These are phyloP conservation scores for Tetradesmus obliquus DNA, from an alignment of 139 green algal species.

Conservation along the genomic window DNA sequence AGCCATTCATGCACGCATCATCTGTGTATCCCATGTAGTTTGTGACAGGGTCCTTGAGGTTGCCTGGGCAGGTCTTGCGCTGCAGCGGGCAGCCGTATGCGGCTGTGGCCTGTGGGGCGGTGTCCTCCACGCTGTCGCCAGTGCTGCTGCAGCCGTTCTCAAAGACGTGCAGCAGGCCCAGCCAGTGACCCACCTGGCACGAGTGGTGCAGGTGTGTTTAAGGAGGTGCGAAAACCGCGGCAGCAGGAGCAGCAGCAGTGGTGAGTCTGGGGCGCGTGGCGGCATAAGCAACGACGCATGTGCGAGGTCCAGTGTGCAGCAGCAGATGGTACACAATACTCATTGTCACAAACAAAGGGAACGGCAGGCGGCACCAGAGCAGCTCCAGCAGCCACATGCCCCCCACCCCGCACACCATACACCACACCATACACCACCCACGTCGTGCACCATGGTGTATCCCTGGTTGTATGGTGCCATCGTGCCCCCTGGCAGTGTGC, in stretches of 20 bases:
- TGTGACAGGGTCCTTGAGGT: conserved; percentile 1
- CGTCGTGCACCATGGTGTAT: neutral
- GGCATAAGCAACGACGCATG: neutral
- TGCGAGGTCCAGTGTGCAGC: neutral
- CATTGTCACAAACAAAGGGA: no score
- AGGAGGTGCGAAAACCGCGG: neutral
- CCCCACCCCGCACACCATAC: no score
- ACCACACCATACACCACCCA: neutral
- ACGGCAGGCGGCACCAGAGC: no score
- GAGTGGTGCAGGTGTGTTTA: neutral
- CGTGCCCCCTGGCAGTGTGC: neutral
- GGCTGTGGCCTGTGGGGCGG: neutral
- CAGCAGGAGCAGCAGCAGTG: neutral
- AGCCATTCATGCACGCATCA: conserved; percentile 40
- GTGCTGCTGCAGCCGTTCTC: conserved; percentile 28
- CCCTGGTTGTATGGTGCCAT: conserved; percentile 9
- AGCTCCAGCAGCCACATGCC: no score
- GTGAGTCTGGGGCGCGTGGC: neutral
- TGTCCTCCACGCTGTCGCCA: conserved; percentile 43
- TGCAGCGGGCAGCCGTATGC: conserved; percentile 37
- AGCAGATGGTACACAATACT: no score
- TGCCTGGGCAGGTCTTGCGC: neutral
- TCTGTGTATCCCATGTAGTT: conserved; percentile 50
- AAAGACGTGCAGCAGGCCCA: conserved; percentile 43
- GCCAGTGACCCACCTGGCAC: conserved; percentile 39